A percentile compares a stretch with the other conserved stretches of the same genome.
These are phyloP conservation scores for Mrakia frigida DNA, from an alignment of 768 basidiomycete species.

Conservation along the genomic window DNA sequence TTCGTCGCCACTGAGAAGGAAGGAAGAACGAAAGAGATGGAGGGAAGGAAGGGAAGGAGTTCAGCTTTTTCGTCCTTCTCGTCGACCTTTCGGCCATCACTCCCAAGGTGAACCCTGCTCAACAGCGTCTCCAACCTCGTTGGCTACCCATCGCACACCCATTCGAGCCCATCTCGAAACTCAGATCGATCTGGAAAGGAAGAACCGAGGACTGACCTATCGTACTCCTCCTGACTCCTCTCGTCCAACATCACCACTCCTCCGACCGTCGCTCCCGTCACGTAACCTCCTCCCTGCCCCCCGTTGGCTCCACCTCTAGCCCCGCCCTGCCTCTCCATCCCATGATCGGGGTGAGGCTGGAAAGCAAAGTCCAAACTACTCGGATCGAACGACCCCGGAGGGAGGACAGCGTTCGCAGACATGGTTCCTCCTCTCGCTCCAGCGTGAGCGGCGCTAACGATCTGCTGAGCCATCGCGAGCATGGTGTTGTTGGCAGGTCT, in stretches of 20 bases:
- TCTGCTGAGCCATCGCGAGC: slow-evolving; percentile 65
- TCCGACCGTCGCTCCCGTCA: slow-evolving; percentile 25
- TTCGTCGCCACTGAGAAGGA: slow-evolving; percentile 48
- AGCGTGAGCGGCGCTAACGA: slow-evolving; percentile 45
- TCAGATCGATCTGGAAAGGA: not conserved
- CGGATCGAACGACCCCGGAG: slow-evolving; percentile 46
- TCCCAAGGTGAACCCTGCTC: not conserved
- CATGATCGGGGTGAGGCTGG: slow-evolving; percentile 40
- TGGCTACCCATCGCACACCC: not conserved
- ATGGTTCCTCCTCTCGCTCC: slow-evolving; percentile 39
- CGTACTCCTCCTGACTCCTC: slow-evolving; percentile 32
- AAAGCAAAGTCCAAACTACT: slow-evolving; percentile 46
- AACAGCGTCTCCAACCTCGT: not conserved
- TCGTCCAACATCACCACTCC: slow-evolving; percentile 33
- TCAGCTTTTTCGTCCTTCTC: not conserved
- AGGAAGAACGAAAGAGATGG: not conserved
- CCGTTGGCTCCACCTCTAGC: slow-evolving; percentile 29
- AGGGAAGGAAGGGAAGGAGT: not conserved
- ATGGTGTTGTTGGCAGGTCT: slow-evolving; percentile 52
- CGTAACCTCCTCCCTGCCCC: slow-evolving; percentile 37
- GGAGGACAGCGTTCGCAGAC: slow-evolving; percentile 24
- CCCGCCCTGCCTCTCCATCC: slow-evolving; percentile 37
- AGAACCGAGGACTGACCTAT: slow-evolving; percentile 22
- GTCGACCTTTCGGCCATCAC: not conserved
- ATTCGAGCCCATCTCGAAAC: not conserved